These are phyloP conservation scores for Hymenoscyphus linearis DNA, from an alignment of 2,329 filamentous ascomycete genomes.

Conservation along the genomic window DNA sequence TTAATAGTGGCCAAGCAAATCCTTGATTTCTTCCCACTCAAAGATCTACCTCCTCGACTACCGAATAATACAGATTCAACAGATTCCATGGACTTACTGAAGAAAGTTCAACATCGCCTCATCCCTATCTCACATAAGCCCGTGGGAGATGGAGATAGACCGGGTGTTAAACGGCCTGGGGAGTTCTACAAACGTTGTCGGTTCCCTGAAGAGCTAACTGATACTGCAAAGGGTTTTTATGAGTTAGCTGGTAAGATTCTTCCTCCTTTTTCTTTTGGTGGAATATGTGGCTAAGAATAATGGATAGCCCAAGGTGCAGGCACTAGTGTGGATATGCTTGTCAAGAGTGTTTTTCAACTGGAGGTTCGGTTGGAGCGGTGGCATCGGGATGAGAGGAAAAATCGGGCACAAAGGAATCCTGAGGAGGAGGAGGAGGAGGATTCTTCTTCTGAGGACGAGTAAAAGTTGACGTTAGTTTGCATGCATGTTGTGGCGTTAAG, in stretches of 20 bases:
- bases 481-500: neutral
- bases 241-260: slow-evolving; percentile 36
- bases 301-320: slow-evolving; percentile 26
- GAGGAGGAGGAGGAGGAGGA: too few species aligned
- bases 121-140: slow-evolving; percentile 26
- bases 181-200: slow-evolving; percentile 35
- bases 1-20: slow-evolving; percentile 31
- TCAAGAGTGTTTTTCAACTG: slow-evolving; percentile 26
- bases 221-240: slow-evolving; percentile 39
- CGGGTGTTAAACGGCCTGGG: slow-evolving; percentile 29
- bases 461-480: neutral
- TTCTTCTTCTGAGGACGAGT: neutral
- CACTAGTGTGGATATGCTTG: slow-evolving; percentile 22
- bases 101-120: slow-evolving; percentile 24
- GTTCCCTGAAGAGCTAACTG: slow-evolving; percentile 38
- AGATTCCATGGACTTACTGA: slow-evolving; percentile 18
- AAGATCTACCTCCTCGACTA: slow-evolving; percentile 14
- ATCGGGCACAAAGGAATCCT: neutral
- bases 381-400: slow-evolving; percentile 24
- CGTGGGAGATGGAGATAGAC: slow-evolving; percentile 12
- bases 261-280: neutral
- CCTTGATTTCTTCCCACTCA: slow-evolving; percentile 33
- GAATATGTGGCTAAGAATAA: neutral
- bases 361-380: slow-evolving; percentile 28
- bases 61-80: slow-evolving; percentile 25